A percentile compares a stretch with the other conserved stretches of the same genome.
These are phyloP conservation scores for Claviceps monticola DNA, from an alignment of 2,329 filamentous ascomycete genomes.

Conservation along the genomic window DNA sequence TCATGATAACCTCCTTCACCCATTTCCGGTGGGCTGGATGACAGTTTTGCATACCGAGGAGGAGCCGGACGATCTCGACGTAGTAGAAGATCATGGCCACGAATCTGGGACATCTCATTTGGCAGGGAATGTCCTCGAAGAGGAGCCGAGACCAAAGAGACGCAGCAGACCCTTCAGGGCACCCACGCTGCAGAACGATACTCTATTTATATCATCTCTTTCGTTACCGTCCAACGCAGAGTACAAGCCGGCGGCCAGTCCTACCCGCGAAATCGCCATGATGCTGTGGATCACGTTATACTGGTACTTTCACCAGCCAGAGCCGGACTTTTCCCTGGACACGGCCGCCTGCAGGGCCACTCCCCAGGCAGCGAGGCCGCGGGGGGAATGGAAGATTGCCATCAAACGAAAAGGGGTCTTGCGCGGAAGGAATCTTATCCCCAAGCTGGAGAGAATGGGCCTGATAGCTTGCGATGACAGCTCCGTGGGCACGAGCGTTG, in stretches of 20 bases:
- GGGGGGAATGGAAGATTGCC: conserved; percentile 74
- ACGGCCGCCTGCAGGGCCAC: conserved; percentile 52
- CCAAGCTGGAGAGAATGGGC: conserved; percentile 89
- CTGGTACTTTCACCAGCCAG: conserved; percentile 91
- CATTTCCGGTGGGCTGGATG: conserved; percentile 80
- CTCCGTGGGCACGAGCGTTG: conserved; percentile 51
- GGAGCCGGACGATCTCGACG: conserved; percentile 23
- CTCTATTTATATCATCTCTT: conserved; percentile 82
- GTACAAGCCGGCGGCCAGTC: conserved; percentile 66
- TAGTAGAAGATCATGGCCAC: conserved; percentile 3
- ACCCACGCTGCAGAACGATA: conserved; percentile 67
- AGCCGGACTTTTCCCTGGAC: conserved; percentile 50
- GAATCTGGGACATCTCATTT: not conserved
- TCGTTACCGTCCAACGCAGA: conserved; percentile 70
- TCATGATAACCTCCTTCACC: conserved; percentile 50
- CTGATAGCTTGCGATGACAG: conserved; percentile 66
- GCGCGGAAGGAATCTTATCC: conserved; percentile 66
- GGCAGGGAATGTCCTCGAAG: not conserved
- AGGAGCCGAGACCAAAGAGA: conserved; percentile 13
- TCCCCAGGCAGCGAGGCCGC: conserved; percentile 55
- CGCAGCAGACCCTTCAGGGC: conserved; percentile 37
- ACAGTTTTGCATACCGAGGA: conserved; percentile 66
- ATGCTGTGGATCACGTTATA: conserved; percentile 91
- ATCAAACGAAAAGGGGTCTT: conserved; percentile 82
- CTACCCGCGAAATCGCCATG: conserved; percentile 84